phyloP scores from a whole-genome alignment of 1,284 basidiomycete genomes.

The Ganoderma leucocontextum region DNA sequence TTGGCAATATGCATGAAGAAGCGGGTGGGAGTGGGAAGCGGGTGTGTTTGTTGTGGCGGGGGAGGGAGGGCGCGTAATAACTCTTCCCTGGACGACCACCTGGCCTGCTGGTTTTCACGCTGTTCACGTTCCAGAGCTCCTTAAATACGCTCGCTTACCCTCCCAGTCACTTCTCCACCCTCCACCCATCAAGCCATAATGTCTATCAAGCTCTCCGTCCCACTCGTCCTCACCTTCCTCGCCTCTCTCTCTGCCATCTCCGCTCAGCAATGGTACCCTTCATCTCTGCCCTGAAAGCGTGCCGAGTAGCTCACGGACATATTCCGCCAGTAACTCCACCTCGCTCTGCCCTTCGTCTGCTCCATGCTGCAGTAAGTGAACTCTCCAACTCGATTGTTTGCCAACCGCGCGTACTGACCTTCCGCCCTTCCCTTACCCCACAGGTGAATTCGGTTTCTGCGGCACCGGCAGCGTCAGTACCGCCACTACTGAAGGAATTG shows the following conservation, averaged over 20 bases:
- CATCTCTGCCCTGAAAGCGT: background rate
- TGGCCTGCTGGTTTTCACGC: slow-evolving; percentile 29
- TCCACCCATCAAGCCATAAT: slow-evolving; percentile 28
- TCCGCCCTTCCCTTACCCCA: background rate
- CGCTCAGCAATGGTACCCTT: slow-evolving; percentile 30
- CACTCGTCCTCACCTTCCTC: slow-evolving; percentile 27
- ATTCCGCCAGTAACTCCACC: slow-evolving; percentile 57
- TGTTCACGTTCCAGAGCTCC: slow-evolving; percentile 19
- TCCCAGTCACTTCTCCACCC: slow-evolving; percentile 13
- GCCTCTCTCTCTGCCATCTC: slow-evolving; percentile 29
- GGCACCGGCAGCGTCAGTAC: slow-evolving; percentile 58
- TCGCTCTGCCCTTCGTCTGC: slow-evolving; percentile 60
- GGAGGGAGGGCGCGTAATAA: slow-evolving; percentile 4
- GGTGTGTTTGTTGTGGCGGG: background rate
- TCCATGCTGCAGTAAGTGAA: slow-evolving; percentile 71
- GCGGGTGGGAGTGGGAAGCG: background rate
- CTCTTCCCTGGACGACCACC: slow-evolving; percentile 26
- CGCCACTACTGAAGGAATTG: background rate
- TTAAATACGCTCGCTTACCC: slow-evolving; percentile 15
- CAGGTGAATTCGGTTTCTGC: slow-evolving; percentile 81
- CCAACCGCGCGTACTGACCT: slow-evolving; percentile 10
- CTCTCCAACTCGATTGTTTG: slow-evolving; percentile 5
- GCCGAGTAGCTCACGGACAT: slow-evolving; percentile 1
- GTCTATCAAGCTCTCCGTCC: slow-evolving; percentile 30
- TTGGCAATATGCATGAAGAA: too few relatives aligned